These are phyloP conservation scores for Suhomyces taliae DNA, from an alignment of 1,139 yeast genomes.

Conservation along the genomic window DNA sequence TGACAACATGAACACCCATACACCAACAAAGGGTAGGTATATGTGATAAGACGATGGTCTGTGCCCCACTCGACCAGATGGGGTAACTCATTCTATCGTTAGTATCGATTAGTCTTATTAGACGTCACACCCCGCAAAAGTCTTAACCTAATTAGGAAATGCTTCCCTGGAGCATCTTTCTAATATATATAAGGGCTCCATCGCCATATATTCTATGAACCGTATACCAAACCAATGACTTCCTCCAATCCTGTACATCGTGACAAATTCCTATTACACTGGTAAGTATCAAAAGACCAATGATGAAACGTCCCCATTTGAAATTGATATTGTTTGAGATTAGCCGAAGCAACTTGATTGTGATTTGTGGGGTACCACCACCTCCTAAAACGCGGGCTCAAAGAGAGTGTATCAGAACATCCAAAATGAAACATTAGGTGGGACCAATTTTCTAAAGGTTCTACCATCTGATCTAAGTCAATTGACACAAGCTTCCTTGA, in stretches of 20 bases:
- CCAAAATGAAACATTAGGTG: too few relatives aligned
- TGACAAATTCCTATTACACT: conserved; percentile 31
- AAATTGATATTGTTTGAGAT: not conserved
- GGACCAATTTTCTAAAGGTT: too few relatives aligned
- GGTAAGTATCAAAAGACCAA: conserved; percentile 22
- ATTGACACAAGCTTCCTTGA: too few relatives aligned
- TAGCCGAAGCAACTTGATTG: not conserved
- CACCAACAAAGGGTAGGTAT: too few relatives aligned
- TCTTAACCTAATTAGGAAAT: conserved; percentile 4
- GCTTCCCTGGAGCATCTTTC: not conserved
- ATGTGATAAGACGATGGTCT: too few relatives aligned
- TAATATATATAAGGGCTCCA: not conserved
- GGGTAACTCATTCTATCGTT: too few relatives aligned
- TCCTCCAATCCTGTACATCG: conserved; percentile 1
- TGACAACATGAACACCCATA: too few relatives aligned
- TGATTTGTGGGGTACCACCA: not conserved
- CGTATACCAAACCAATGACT: not conserved
- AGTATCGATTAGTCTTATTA: not conserved
- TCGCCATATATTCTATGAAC: not conserved
- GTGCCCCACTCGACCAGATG: too few relatives aligned
- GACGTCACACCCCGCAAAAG: conserved; percentile 2
- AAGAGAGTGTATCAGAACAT: too few relatives aligned
- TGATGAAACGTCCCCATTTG: too few relatives aligned
- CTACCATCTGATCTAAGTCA: too few relatives aligned
- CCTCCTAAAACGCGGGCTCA: too few relatives aligned